Evolutionary conservation across 352 stramenopile genomes (phyloP).

Genomic region (Phytophthora brassicae): DNA sequence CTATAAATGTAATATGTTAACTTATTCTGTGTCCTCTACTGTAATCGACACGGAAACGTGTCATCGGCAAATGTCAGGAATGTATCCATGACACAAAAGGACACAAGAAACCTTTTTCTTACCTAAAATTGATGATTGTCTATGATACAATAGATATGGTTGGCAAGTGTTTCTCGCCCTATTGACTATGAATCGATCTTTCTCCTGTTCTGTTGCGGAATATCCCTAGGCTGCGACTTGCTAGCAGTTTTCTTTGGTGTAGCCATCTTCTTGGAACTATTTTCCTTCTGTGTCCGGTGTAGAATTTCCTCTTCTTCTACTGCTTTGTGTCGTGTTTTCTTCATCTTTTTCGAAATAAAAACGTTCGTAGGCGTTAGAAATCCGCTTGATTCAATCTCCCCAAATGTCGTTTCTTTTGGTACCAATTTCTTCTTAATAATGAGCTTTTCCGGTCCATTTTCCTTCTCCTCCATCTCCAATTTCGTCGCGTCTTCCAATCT

Average conservation of each 20-base stretch:
- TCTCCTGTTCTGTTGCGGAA: slow-evolving; percentile 21
- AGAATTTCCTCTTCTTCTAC: background rate
- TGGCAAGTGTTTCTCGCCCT: slow-evolving; percentile 13
- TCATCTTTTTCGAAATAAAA: background rate
- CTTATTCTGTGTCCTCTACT: too few species aligned
- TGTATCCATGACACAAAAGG: too few species aligned
- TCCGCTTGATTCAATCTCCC: background rate
- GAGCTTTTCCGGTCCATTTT: slow-evolving; percentile 8
- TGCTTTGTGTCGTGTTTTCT: background rate
- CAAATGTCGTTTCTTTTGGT: background rate
- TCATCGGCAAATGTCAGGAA: too few species aligned
- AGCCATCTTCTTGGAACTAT: slow-evolving; percentile 5
- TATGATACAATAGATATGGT: slow-evolving; percentile 38
- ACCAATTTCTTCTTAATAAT: slow-evolving; percentile 19
- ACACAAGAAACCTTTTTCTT: background rate
- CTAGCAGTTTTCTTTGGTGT: background rate
- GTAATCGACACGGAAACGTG: too few species aligned
- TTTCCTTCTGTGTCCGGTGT: too few species aligned
- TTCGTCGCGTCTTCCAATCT: slow-evolving; percentile 33
- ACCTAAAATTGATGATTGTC: slow-evolving; percentile 25
- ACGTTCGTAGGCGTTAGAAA: slow-evolving; percentile 24
- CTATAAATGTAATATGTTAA: too few species aligned
- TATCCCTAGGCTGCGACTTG: slow-evolving; percentile 17
- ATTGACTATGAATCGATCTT: slow-evolving; percentile 26
- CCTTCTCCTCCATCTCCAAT: slow-evolving; percentile 14